phyloP scores from a whole-genome alignment of 2,329 filamentous ascomycete species.

The Bertia moriformis region DNA sequence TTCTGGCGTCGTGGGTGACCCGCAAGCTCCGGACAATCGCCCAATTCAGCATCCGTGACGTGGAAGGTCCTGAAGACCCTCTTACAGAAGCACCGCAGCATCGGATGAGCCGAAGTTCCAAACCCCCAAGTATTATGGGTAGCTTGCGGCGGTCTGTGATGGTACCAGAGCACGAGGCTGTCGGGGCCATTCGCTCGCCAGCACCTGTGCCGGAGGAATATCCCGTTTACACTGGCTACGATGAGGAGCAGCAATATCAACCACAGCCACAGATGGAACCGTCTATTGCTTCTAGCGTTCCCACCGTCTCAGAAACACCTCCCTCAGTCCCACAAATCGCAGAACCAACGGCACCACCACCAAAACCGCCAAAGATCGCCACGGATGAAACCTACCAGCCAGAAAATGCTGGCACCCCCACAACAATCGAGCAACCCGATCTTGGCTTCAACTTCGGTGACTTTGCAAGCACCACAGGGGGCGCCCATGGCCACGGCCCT shows the following conservation, averaged over 20 bases:
- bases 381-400: no score
- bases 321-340: neutral
- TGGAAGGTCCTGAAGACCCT: constrained; percentile 40
- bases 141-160: neutral
- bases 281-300: neutral
- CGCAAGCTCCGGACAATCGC: constrained; percentile 91
- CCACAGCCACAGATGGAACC: neutral
- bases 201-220: neutral
- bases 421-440: neutral
- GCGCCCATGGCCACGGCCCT: neutral
- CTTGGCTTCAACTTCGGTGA: neutral
- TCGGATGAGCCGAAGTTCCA: neutral
- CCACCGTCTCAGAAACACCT: neutral
- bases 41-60: constrained; percentile 87
- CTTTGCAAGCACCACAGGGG: neutral
- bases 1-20: constrained; percentile 91
- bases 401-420: neutral
- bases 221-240: no score
- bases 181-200: neutral
- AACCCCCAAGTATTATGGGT: neutral
- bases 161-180: neutral
- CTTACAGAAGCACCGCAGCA: neutral
- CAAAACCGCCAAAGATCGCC: no score
- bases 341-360: neutral
- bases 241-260: no score